Conservation (phyloP, 2,329 filamentous ascomycete genomes). For the Aspergillus bombycis region DNA sequence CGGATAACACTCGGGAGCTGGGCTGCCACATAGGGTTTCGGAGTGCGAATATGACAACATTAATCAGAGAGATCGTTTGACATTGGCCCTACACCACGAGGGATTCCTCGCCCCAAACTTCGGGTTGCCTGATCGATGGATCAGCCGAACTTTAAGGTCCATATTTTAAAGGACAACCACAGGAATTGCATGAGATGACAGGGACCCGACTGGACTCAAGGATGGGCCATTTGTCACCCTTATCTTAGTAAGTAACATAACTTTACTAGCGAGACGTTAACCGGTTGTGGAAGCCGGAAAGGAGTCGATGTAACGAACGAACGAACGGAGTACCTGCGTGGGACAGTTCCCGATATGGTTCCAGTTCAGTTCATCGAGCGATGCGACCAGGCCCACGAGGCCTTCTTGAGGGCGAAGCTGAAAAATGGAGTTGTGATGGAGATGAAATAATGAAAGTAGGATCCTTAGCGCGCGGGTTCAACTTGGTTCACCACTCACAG, state of each 20-base stretch:
- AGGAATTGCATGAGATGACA: conserved; percentile 19
- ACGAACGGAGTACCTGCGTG: neutral
- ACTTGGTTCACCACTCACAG: conserved; percentile 18
- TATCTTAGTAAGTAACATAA: neutral
- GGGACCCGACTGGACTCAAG: conserved; percentile 15
- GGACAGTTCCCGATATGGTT: neutral
- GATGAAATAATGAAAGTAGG: conserved; percentile 2
- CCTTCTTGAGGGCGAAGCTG: conserved; percentile 10
- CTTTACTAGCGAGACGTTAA: neutral
- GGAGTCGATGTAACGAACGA: neutral
- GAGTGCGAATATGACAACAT: conserved; percentile 3
- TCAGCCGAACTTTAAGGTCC: conserved; percentile 14
- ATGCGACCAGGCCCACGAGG: neutral
- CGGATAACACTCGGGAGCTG: neutral
- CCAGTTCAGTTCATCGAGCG: neutral
- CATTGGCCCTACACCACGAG: conserved; percentile 15
- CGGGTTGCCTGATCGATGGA: conserved; percentile 17
- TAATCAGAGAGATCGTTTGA: neutral
- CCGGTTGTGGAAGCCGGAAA: neutral
- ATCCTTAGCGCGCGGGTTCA: conserved; percentile 13
- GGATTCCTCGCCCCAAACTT: conserved; percentile 15
- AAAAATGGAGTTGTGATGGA: conserved; percentile 14
- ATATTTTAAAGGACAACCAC: conserved; percentile 19
- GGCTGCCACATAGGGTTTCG: neutral
- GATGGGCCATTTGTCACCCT: neutral